Conservation (phyloP, 768 basidiomycete species). For the Sarcodon aspratus region DNA sequence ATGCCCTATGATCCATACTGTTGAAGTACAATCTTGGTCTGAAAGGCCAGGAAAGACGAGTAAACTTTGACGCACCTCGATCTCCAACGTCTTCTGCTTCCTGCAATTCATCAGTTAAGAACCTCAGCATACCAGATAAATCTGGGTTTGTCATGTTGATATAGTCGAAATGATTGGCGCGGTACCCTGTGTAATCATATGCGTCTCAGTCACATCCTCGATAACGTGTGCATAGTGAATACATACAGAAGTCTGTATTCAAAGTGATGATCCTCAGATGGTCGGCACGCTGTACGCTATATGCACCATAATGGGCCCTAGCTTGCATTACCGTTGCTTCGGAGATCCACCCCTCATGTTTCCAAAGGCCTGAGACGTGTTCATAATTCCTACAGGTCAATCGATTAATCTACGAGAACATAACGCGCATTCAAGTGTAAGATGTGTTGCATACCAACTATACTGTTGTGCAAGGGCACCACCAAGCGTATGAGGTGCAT, state of each 20-base stretch:
- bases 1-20: conserved; percentile 44
- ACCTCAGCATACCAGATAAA: conserved; percentile 64
- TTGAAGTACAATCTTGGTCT: conserved; percentile 5
- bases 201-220: background rate
- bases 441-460: conserved; percentile 37
- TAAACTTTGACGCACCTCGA: conserved; percentile 32
- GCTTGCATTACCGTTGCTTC: conserved; percentile 43
- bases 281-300: conserved; percentile 54
- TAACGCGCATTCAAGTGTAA: background rate
- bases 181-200: conserved; percentile 21
- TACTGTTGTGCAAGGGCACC: conserved; percentile 47
- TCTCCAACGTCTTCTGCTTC: conserved; percentile 70
- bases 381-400: conserved; percentile 53
- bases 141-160: conserved; percentile 64
- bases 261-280: conserved; percentile 63
- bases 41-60: background rate
- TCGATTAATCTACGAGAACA: background rate
- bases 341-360: conserved; percentile 60
- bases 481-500: conserved; percentile 47
- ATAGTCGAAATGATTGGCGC: conserved; percentile 67
- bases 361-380: conserved; percentile 61
- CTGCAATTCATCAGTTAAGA: conserved; percentile 70
- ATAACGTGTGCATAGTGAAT: background rate
- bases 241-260: conserved; percentile 68
- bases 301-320: conserved; percentile 59